A percentile compares a stretch with the other conserved stretches of the same genome.
Conservation (phyloP, 2,329 filamentous ascomycete genomes). For the Harringtonia lauricola region DNA sequence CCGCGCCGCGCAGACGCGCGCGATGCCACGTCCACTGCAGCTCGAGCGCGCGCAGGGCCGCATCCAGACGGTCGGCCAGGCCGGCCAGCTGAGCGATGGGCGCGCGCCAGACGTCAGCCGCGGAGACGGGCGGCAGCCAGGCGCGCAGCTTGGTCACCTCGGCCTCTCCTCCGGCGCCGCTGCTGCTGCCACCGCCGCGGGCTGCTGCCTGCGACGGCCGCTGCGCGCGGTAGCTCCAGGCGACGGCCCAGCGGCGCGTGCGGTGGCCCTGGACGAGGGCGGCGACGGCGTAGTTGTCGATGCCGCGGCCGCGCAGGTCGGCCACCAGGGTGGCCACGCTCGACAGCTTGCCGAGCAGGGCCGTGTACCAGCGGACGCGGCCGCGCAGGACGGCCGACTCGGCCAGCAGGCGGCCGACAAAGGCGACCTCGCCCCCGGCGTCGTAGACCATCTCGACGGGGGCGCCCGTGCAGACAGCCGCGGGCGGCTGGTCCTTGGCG, state of each 20-base stretch:
- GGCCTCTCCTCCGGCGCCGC: slow-evolving; percentile 9
- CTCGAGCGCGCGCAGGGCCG: slow-evolving; percentile 42
- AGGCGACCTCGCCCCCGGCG: slow-evolving; percentile 65
- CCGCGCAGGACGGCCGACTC: slow-evolving; percentile 25
- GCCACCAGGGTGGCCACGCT: slow-evolving; percentile 55
- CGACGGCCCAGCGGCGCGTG: slow-evolving; percentile 79
- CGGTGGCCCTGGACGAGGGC: slow-evolving; percentile 67
- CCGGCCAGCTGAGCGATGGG: slow-evolving; percentile 17
- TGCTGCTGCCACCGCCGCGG: slow-evolving; percentile 22
- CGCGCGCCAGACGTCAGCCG: slow-evolving; percentile 26
- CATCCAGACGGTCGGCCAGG: slow-evolving; percentile 24
- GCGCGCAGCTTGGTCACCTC: slow-evolving; percentile 24
- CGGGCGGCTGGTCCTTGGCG: slow-evolving; percentile 56
- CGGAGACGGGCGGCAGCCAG: slow-evolving; percentile 31
- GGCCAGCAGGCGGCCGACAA: slow-evolving; percentile 62
- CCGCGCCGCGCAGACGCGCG: slow-evolving; percentile 41
- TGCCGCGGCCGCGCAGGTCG: slow-evolving; percentile 33
- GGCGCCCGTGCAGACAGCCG: slow-evolving; percentile 66
- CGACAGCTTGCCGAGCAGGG: slow-evolving; percentile 75
- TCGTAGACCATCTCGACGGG: slow-evolving; percentile 82
- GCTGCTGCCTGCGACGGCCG: slow-evolving; percentile 45
- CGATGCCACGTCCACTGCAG: slow-evolving; percentile 56
- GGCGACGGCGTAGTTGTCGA: slow-evolving; percentile 74
- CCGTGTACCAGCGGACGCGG: slow-evolving; percentile 75
- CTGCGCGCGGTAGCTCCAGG: slow-evolving; percentile 67